Conservation (phyloP, 73 alveolate genomes). For the Uronychia setigera region DNA sequence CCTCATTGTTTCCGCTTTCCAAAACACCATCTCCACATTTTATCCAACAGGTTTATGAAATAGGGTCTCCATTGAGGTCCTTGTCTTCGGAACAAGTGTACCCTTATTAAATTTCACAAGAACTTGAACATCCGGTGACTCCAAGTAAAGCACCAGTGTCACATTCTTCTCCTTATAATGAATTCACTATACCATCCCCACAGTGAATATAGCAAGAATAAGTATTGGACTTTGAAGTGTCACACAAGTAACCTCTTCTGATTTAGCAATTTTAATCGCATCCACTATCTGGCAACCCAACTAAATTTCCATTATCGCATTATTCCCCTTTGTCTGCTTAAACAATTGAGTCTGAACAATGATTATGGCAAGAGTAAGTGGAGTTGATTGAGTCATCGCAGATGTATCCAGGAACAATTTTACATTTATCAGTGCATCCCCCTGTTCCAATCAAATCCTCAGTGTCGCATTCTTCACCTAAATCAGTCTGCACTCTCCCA, state of each 20-base stretch:
- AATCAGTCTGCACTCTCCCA: neutral
- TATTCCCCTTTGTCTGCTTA: neutral
- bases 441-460: neutral
- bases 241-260: neutral
- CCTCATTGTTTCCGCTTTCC: neutral
- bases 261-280: neutral
- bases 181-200: neutral
- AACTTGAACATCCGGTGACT: neutral
- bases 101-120: constrained; percentile 5
- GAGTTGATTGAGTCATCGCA: neutral
- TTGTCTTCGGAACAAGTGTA: constrained; percentile 6
- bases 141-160: constrained; percentile 8
- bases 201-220: neutral
- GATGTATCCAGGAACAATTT: neutral
- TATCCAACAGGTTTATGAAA: too few species aligned
- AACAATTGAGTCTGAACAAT: neutral
- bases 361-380: neutral
- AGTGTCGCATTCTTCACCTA: neutral
- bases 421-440: neutral
- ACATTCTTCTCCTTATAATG: constrained; percentile 4
- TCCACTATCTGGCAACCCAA: neutral
- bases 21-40: constrained; percentile 16
- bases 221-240: neutral
- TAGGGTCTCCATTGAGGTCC: too few species aligned
- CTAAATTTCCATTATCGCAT: constrained; percentile 14